Percentiles rank a stretch among this genome's conserved stretches.
Evolutionary conservation across 2,329 filamentous ascomycete genomes (phyloP).

Genomic region (Talaromyces funiculosus): DNA sequence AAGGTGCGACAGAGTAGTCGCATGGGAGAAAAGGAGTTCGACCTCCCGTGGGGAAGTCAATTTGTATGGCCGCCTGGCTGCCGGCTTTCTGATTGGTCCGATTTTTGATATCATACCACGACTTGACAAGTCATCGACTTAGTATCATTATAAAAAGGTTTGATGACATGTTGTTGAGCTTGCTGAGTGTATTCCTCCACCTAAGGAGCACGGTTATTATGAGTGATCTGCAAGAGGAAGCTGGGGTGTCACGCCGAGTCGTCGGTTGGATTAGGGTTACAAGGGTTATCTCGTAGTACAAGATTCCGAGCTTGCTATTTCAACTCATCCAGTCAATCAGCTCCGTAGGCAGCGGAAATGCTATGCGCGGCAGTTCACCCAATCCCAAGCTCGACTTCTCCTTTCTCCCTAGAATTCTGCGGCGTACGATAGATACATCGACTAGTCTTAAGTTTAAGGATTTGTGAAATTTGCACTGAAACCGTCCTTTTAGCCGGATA

Average conservation of each 20-base stretch:
- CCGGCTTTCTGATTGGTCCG: background rate
- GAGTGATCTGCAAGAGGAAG: background rate
- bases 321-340: background rate
- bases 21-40: slow-evolving; percentile 2
- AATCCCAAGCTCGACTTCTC: background rate
- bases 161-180: background rate
- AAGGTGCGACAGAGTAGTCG: slow-evolving; percentile 1
- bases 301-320: too few relatives aligned
- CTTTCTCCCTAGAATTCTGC: background rate
- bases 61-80: background rate
- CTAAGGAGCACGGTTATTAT: background rate
- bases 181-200: background rate
- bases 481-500: background rate
- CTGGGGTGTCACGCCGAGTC: background rate
- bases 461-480: background rate
- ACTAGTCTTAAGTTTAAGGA: background rate
- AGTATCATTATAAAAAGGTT: too few relatives aligned
- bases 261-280: background rate
- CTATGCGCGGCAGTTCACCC: background rate
- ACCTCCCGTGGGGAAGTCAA: background rate
- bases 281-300: background rate
- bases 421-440: background rate
- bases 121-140: background rate
- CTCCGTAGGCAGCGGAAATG: background rate
- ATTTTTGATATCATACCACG: background rate